These are phyloP conservation scores for Drechslera avenae DNA, from an alignment of 2,329 filamentous ascomycete species.

Conservation along the genomic window DNA sequence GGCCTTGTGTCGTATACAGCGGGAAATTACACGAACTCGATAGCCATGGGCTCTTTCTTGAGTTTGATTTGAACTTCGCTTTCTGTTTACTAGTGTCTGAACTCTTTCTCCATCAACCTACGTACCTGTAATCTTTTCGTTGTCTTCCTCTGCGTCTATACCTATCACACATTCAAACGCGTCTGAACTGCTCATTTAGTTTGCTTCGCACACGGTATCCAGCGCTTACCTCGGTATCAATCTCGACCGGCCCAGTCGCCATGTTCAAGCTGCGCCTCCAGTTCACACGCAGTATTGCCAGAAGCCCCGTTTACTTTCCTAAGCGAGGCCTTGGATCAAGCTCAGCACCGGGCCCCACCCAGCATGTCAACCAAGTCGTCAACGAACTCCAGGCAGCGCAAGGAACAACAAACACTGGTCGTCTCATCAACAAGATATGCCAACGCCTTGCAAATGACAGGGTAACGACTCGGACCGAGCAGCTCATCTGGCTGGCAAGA, in stretches of 20 bases:
- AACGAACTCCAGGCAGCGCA: constrained; percentile 3
- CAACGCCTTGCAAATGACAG: constrained; percentile 6
- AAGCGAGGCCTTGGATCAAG: background rate
- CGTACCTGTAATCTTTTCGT: background rate
- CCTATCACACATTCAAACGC: background rate
- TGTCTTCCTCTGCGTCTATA: background rate
- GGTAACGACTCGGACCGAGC: constrained; percentile 10
- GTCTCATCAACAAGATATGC: constrained; percentile 7
- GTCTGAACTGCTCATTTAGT: background rate
- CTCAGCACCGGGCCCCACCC: background rate
- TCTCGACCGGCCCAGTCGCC: background rate
- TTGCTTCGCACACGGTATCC: background rate
- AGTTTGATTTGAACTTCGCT: background rate
- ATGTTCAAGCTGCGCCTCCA: constrained; percentile 8
- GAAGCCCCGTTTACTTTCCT: background rate
- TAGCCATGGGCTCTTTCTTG: background rate
- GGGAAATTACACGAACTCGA: background rate
- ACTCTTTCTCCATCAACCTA: background rate
- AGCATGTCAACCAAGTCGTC: background rate
- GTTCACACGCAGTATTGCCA: background rate
- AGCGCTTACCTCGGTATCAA: background rate
- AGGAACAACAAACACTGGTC: constrained; percentile 6
- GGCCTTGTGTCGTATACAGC: too few species aligned
- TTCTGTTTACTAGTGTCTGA: background rate
- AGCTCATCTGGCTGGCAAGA: constrained; percentile 23